Evolutionary conservation across 148 eudicot genomes (phyloP).

Genomic region (Camellia lanceoleosa): DNA sequence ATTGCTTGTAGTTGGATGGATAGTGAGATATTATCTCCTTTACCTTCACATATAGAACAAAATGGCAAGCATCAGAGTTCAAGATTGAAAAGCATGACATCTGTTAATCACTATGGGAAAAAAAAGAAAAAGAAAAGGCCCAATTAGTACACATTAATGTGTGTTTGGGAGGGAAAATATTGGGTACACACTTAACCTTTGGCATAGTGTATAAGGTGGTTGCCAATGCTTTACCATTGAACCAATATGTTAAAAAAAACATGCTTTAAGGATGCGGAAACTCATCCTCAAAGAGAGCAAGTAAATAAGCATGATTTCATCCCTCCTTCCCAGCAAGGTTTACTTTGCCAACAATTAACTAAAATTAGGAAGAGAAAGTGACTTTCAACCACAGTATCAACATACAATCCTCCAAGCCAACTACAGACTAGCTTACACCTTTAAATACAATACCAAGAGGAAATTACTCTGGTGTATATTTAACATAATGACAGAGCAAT

Average conservation of each 20-base stretch:
- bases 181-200: too few relatives aligned
- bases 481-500: background rate
- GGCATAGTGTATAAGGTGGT: too few relatives aligned
- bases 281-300: background rate
- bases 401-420: background rate
- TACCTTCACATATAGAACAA: constrained; percentile 42
- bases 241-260: background rate
- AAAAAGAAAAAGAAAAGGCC: too few relatives aligned
- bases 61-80: background rate
- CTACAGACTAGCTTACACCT: background rate
- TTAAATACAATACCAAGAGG: background rate
- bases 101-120: background rate
- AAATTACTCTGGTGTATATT: background rate
- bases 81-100: constrained; percentile 3
- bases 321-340: background rate
- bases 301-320: background rate
- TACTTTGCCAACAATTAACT: background rate
- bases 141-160: too few relatives aligned
- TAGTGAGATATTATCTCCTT: constrained; percentile 87
- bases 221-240: too few relatives aligned
- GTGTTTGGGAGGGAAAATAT: too few relatives aligned
- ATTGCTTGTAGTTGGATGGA: constrained; percentile 97
- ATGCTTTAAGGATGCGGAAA: background rate
- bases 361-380: background rate
- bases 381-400: background rate